A percentile compares a stretch with the other conserved stretches of the same genome.
phyloP scores from a whole-genome alignment of 768 basidiomycete species.

The Russula ochroleuca region DNA sequence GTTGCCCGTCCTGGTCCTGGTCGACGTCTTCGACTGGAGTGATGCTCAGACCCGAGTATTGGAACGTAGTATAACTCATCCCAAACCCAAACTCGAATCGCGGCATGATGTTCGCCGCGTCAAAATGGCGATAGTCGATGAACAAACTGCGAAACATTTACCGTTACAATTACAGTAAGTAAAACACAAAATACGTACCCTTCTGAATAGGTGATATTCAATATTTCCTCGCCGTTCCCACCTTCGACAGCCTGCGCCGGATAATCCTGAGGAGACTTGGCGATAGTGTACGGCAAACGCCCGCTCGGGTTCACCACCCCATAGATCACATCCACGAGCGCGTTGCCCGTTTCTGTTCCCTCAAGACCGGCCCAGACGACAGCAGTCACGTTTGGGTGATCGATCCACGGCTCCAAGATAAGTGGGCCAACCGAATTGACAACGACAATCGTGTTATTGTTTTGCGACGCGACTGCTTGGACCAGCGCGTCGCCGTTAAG shows the following conservation, averaged over 20 bases:
- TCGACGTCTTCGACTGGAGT: constrained; percentile 9
- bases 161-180: background rate
- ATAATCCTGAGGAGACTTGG: constrained; percentile 52
- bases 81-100: constrained; percentile 91
- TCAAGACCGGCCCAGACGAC: constrained; percentile 50
- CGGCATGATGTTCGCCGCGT: constrained; percentile 61
- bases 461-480: constrained; percentile 56
- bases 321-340: constrained; percentile 72
- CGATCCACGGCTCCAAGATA: constrained; percentile 63
- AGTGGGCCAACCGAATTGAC: constrained; percentile 75
- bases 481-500: constrained; percentile 39
- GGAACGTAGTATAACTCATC: constrained; percentile 78
- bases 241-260: constrained; percentile 39
- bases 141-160: constrained; percentile 26
- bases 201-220: constrained; percentile 63
- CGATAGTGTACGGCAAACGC: constrained; percentile 67
- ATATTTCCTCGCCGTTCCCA: constrained; percentile 32
- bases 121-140: constrained; percentile 40
- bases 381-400: constrained; percentile 67
- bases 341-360: constrained; percentile 64
- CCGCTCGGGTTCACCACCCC: constrained; percentile 72
- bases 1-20: constrained; percentile 37
- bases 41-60: constrained; percentile 58
- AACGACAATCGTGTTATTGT: constrained; percentile 76
- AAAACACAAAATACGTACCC: constrained; percentile 25